These are phyloP conservation scores for Nasturtium officinale DNA, from an alignment of 345 rosid species.

Conservation along the genomic window DNA sequence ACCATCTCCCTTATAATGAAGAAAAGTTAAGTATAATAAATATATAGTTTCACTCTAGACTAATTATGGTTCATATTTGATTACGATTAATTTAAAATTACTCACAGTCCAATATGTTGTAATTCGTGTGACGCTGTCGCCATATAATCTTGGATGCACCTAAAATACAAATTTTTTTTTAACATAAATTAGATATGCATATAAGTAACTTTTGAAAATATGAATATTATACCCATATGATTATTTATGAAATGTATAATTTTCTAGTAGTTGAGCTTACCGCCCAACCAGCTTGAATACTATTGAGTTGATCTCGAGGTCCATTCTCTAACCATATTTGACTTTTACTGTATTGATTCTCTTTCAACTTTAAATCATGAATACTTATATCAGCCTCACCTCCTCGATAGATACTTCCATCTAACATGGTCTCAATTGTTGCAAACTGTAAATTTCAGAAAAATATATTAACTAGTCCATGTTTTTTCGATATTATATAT, in stretches of 20 bases:
- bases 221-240: background rate
- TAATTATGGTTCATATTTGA: background rate
- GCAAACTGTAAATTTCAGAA: constrained; percentile 18
- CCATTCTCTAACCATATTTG: constrained; percentile 40
- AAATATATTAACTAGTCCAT: background rate
- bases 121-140: constrained; percentile 31
- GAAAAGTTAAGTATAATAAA: background rate
- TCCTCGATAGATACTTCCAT: constrained; percentile 34
- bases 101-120: constrained; percentile 38
- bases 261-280: background rate
- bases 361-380: constrained; percentile 4
- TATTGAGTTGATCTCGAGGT: constrained; percentile 17
- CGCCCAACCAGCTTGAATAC: constrained; percentile 40
- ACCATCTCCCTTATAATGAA: constrained; percentile 7
- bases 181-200: background rate
- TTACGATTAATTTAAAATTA: background rate
- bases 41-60: background rate
- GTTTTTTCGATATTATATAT: background rate
- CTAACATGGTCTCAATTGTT: constrained; percentile 21
- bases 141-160: constrained; percentile 36
- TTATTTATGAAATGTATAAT: too few relatives aligned
- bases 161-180: background rate
- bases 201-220: background rate
- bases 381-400: constrained; percentile 28
- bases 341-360: constrained; percentile 23